These are phyloP conservation scores for Purshia tridentata DNA, from an alignment of 306 rosid species.

Conservation along the genomic window DNA sequence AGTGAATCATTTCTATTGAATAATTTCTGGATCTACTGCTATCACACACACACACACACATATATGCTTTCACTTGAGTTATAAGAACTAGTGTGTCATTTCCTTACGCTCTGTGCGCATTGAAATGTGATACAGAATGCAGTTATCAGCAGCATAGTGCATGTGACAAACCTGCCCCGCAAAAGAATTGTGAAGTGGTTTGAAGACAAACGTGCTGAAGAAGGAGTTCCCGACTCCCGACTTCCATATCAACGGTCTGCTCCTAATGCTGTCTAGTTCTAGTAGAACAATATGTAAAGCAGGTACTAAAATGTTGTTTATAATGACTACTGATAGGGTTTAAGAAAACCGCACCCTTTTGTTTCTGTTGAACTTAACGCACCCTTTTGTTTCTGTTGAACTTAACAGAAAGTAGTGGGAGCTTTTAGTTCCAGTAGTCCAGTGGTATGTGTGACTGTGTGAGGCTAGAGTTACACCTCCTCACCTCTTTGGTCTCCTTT, in stretches of 20 bases:
- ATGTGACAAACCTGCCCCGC: conserved; percentile 84
- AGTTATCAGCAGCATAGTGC: conserved; percentile 76
- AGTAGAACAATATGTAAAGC: conserved; percentile 16
- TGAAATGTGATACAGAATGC: conserved; percentile 61
- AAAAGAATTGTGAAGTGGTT: conserved; percentile 85
- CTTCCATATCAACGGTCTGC: conserved; percentile 57
- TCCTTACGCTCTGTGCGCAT: conserved; percentile 9
- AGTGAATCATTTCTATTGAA: conserved; percentile 30
- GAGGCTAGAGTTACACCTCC: too few relatives aligned
- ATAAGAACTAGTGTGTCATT: background rate
- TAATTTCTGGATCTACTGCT: background rate
- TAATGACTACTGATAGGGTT: background rate
- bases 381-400: background rate
- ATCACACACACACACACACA: too few relatives aligned
- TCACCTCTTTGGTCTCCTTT: too few relatives aligned
- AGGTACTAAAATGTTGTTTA: background rate
- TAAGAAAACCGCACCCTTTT: background rate
- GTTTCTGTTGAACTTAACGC: too few relatives aligned
- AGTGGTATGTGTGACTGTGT: too few relatives aligned
- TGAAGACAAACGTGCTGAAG: conserved; percentile 82
- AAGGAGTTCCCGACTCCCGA: conserved; percentile 68
- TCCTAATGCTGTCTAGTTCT: conserved; percentile 32
- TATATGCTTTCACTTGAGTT: background rate
- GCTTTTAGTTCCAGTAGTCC: too few relatives aligned
- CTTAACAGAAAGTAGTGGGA: background rate